A percentile compares a stretch with the other conserved stretches of the same genome.
These are phyloP conservation scores for Eucalyptus sp. DNA, from an alignment of 345 rosid genomes.

Conservation along the genomic window DNA sequence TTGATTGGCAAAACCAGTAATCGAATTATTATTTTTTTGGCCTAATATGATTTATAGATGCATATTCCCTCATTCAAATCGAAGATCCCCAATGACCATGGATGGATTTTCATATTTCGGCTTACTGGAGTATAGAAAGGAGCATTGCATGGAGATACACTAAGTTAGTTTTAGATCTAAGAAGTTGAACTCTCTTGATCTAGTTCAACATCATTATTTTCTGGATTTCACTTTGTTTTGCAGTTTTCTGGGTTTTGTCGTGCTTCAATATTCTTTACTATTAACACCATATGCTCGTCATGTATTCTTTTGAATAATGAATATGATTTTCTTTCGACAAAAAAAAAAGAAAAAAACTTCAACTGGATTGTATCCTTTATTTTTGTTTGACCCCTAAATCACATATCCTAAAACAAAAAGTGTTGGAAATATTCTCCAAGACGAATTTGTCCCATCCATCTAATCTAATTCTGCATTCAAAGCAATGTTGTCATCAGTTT, in stretches of 20 bases:
- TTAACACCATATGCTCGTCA: background rate
- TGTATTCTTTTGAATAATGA: background rate
- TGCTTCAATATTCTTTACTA: background rate
- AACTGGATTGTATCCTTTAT: background rate
- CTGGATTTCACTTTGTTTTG: background rate
- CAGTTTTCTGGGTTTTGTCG: background rate
- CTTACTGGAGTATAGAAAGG: background rate
- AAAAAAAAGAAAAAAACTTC: background rate
- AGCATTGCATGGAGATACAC: background rate
- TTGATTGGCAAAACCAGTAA: background rate
- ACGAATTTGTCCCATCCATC: background rate
- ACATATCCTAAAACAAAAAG: background rate
- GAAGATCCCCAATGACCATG: background rate
- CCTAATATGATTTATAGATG: background rate
- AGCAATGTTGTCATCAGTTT: background rate
- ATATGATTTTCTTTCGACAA: background rate
- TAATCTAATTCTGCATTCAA: background rate
- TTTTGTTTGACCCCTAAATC: background rate
- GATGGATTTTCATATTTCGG: background rate
- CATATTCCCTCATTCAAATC: too few relatives aligned
- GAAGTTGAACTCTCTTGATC: background rate
- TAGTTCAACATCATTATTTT: background rate
- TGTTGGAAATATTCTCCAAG: background rate
- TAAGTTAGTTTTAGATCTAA: background rate
- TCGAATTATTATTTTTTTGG: accelerated